Percentiles rank a stretch among this genome's conserved stretches.
Evolutionary conservation across 768 basidiomycete genomes (phyloP).

Genomic region (Trametopsis cervina): DNA sequence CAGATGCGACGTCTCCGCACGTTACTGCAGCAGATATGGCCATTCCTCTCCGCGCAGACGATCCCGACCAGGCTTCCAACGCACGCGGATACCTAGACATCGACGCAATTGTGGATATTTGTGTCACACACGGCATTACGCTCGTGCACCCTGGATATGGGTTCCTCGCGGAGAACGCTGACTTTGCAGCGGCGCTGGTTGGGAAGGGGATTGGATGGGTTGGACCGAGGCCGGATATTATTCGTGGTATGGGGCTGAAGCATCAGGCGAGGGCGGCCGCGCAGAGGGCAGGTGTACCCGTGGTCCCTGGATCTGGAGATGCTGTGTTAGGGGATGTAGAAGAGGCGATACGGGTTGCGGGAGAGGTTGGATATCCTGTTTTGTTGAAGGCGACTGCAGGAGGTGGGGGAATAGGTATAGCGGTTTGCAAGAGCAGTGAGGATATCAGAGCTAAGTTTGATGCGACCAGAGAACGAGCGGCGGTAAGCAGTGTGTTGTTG

Average conservation of each 20-base stretch:
- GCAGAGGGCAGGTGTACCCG: conserved; percentile 37
- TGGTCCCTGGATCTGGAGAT: conserved; percentile 54
- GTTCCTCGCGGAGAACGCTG: conserved; percentile 58
- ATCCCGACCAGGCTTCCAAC: conserved; percentile 29
- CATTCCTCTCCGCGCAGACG: conserved; percentile 25
- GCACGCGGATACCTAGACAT: conserved; percentile 36
- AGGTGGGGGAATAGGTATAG: conserved; percentile 65
- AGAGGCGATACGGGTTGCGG: conserved; percentile 35
- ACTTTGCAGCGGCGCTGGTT: conserved; percentile 41
- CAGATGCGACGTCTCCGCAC: conserved; percentile 53
- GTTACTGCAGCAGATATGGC: conserved; percentile 50
- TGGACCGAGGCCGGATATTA: conserved; percentile 45
- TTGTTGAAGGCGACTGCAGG: conserved; percentile 65
- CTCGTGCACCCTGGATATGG: conserved; percentile 61
- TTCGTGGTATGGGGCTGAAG: conserved; percentile 54
- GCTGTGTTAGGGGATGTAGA: conserved; percentile 35
- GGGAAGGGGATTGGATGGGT: conserved; percentile 49
- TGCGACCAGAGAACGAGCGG: conserved; percentile 33
- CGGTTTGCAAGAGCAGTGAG: conserved; percentile 38
- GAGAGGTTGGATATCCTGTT: conserved; percentile 47
- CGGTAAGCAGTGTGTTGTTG: conserved; percentile 26
- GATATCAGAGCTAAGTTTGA: conserved; percentile 33
- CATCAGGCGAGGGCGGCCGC: conserved; percentile 48
- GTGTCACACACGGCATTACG: conserved; percentile 34
- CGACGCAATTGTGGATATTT: conserved; percentile 34